phyloP scores from a whole-genome alignment of 352 stramenopile species.

The Pythium periplocum region DNA sequence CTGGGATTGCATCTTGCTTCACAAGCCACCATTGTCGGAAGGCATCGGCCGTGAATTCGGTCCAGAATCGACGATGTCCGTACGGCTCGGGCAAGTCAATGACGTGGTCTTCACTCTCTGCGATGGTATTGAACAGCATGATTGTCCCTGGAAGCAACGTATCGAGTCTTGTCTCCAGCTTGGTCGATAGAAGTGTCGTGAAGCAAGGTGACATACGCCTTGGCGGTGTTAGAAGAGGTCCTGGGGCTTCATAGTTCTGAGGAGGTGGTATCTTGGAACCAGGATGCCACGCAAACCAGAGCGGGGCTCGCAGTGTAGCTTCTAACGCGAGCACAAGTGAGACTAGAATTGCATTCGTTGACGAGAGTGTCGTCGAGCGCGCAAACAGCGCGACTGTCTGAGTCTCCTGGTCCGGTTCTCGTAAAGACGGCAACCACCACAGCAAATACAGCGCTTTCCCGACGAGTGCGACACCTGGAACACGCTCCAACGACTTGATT shows the following conservation, averaged over 20 bases:
- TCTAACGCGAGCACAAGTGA: constrained; percentile 59
- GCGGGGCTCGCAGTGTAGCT: constrained; percentile 38
- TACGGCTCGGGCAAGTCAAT: constrained; percentile 29
- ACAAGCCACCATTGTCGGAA: constrained; percentile 50
- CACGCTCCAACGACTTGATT: constrained; percentile 23
- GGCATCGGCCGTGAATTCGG: constrained; percentile 28
- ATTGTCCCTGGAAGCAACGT: constrained; percentile 45
- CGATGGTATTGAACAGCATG: constrained; percentile 36
- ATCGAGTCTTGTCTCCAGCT: constrained; percentile 43
- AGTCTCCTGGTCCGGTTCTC: constrained; percentile 22
- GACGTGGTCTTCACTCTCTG: constrained; percentile 31
- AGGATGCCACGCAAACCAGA: constrained; percentile 62
- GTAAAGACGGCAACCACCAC: constrained; percentile 28
- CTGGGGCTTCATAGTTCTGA: constrained; percentile 12
- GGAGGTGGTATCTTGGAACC: constrained; percentile 45
- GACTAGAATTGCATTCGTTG: constrained; percentile 59
- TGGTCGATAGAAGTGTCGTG: constrained; percentile 22
- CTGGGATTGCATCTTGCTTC: constrained; percentile 14
- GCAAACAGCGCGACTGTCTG: constrained; percentile 49
- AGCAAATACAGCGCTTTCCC: constrained; percentile 26
- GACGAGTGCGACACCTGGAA: constrained; percentile 38
- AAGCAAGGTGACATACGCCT: constrained; percentile 24
- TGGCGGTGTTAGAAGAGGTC: constrained; percentile 1
- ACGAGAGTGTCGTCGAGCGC: constrained; percentile 41
- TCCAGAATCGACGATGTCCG: constrained; percentile 45